These are phyloP conservation scores for Leccinellum albellum DNA, from an alignment of 768 basidiomycete genomes.

Conservation along the genomic window DNA sequence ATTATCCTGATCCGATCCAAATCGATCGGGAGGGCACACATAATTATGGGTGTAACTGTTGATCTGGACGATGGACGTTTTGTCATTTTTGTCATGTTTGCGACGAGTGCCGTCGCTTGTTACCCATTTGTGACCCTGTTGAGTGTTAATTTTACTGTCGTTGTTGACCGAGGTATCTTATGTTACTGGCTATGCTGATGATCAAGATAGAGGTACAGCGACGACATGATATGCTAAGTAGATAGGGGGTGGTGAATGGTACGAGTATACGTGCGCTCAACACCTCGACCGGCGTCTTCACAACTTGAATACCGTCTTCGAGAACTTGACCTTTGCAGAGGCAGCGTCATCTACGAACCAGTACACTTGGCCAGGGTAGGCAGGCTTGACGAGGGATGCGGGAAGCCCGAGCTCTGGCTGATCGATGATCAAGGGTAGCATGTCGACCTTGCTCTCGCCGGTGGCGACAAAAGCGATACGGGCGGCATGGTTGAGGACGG, in stretches of 20 bases:
- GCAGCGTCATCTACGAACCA: conserved; percentile 96
- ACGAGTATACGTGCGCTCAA: conserved; percentile 13
- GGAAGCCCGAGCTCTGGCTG: conserved; percentile 75
- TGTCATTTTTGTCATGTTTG: conserved; percentile 23
- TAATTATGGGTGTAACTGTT: conserved; percentile 91
- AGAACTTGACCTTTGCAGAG: conserved; percentile 55
- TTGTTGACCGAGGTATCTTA: conserved; percentile 21
- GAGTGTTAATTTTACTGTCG: conserved; percentile 34
- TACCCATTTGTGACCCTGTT: conserved; percentile 31
- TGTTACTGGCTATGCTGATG: conserved; percentile 15
- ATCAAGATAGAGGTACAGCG: conserved; percentile 9
- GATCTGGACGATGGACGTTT: conserved; percentile 30
- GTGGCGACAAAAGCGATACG: conserved; percentile 86
- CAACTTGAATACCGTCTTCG: conserved; percentile 55
- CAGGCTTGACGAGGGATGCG: conserved; percentile 75
- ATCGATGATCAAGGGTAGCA: conserved; percentile 72
- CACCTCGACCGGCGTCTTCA: conserved; percentile 24
- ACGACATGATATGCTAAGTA: conserved; percentile 16
- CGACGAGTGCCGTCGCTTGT: conserved; percentile 26
- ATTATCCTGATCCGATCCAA: conserved; percentile 98
- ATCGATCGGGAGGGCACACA: conserved; percentile 91
- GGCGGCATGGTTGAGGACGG: conserved; percentile 86
- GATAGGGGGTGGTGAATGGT: conserved; percentile 8
- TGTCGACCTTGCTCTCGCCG: conserved; percentile 79
- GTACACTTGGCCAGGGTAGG: conserved; percentile 76